Evolutionary conservation across 2,329 filamentous ascomycete species (phyloP).

Genomic region (Phialophora macrospora): DNA sequence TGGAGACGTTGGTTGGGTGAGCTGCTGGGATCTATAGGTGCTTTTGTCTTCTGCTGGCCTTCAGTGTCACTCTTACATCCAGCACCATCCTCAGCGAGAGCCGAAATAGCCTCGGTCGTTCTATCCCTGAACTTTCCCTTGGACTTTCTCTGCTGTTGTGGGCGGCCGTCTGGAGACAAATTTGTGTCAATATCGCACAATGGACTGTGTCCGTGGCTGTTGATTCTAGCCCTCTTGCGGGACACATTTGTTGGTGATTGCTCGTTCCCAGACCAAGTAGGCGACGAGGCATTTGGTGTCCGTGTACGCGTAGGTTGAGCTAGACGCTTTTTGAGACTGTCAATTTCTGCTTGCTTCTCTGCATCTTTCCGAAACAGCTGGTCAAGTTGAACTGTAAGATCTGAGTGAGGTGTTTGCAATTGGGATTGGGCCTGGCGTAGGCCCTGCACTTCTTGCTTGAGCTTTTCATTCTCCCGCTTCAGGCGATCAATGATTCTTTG

Average conservation of each 20-base stretch:
- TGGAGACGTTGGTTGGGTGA: conserved; percentile 28
- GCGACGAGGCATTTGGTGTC: conserved; percentile 29
- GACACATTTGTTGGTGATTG: conserved; percentile 3
- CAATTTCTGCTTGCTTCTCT: conserved; percentile 38
- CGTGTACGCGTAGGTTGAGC: conserved; percentile 16
- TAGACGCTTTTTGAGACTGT: conserved; percentile 32
- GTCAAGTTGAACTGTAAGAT: conserved; percentile 28
- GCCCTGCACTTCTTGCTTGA: conserved; percentile 24
- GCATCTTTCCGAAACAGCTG: conserved; percentile 36
- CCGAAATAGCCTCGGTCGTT: conserved; percentile 48
- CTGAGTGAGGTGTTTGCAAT: background rate
- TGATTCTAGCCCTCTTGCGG: conserved; percentile 27
- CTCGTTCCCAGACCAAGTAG: conserved; percentile 21
- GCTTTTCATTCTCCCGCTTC: conserved; percentile 46
- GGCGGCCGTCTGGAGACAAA: background rate
- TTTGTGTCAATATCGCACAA: conserved; percentile 28
- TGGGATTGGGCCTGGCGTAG: conserved; percentile 9
- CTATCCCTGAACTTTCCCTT: conserved; percentile 20
- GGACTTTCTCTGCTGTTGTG: background rate
- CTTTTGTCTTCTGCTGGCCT: background rate
- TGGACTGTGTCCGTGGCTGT: conserved; percentile 17
- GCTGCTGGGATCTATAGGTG: conserved; percentile 2
- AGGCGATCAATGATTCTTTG: conserved; percentile 24
- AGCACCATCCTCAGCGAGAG: conserved; percentile 58
- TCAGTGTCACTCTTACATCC: conserved; percentile 28